Evolutionary conservation across 2,329 filamentous ascomycete species (phyloP), one percentile per base, ranked within the genome.

Genomic region (Madurella mycetomatis): DNA sequence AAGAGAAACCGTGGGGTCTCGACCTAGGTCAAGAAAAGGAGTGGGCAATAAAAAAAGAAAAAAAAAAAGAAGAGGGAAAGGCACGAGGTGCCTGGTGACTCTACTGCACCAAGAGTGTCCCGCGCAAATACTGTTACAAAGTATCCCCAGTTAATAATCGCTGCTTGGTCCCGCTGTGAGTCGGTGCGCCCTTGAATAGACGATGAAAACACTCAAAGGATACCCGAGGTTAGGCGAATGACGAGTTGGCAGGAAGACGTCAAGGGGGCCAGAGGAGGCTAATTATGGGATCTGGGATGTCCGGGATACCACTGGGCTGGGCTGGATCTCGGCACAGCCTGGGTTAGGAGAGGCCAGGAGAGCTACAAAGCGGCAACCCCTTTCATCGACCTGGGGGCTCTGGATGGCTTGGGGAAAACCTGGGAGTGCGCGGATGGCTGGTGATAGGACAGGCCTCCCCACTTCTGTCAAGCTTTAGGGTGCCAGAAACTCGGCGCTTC

Each of bases 351-450:
- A 50, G 44, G 41, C 52, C 47, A 51, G 52, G 43, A 49, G 51
- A 56, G 54, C 46, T 56, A 51, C 59, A 55, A 25, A 47, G 55
- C 54, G 62, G 60, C 56, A 59, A 64, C 54, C 49, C 53, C 40
- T 49, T 59, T n/a, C 12, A 41, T n/a, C n/a, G n/a, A n/a, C 12
- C 30, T 16, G 12, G 31, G 47, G 41, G 34, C 40, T 12, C n/a
- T 43, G 37, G 41, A 17, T 13, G 49, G n/a, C 41, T 41, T 49
- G 49, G 34, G 49, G 54, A 51, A 52, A 39, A 16, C 12, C 12
- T 44, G 46, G 45, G 45, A 46, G 41, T 34, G 50, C 31, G 51
- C 32, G 47, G 48, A 45, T 49, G 43, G 52, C 47, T 56, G 49
- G 19, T 41, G 34, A 31, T 41, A 47, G 49, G 48, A 55, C 39